phyloP scores from a whole-genome alignment of 768 basidiomycete species.

The Cystofilobasidium macerans region DNA sequence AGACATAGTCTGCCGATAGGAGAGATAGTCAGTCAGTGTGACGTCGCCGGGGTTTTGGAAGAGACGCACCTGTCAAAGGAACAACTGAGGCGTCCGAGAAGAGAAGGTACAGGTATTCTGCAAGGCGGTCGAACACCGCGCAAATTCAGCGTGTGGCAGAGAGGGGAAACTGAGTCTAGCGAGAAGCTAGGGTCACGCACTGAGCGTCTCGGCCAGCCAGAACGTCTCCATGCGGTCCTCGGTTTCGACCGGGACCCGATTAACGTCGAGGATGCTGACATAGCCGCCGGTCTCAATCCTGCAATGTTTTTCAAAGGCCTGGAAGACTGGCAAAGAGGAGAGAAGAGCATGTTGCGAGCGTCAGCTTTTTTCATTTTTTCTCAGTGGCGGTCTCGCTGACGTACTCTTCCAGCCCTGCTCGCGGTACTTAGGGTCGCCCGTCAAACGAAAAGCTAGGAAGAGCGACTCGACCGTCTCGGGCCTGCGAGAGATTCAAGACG shows the following conservation, averaged over 20 bases:
- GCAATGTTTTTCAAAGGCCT: constrained; percentile 49
- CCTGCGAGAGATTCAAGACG: constrained; percentile 38
- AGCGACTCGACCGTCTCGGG: constrained; percentile 93
- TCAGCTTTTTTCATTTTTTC: too few species aligned
- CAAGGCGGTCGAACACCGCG: neutral
- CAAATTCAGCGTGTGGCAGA: constrained; percentile 2
- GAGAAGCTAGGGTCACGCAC: constrained; percentile 39
- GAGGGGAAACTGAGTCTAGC: neutral
- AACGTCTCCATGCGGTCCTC: constrained; percentile 98
- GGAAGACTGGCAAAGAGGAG: constrained; percentile 40
- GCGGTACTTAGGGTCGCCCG: constrained; percentile 69
- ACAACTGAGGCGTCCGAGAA: constrained; percentile 66
- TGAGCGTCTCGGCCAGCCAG: constrained; percentile 81
- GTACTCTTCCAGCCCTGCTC: constrained; percentile 41
- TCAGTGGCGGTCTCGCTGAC: too few species aligned
- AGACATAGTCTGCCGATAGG: constrained; percentile 68
- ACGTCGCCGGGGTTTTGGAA: neutral
- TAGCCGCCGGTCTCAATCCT: constrained; percentile 68
- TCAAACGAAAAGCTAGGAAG: constrained; percentile 80
- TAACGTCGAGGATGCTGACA: constrained; percentile 72
- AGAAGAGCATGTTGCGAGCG: constrained; percentile 45
- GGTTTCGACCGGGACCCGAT: constrained; percentile 51
- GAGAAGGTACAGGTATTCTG: constrained; percentile 70
- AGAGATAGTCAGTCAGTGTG: constrained; percentile 66
- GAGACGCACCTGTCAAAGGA: constrained; percentile 55